Evolutionary conservation across 2,329 filamentous ascomycete genomes (phyloP).

Genomic region (Scytalidium sp.): DNA sequence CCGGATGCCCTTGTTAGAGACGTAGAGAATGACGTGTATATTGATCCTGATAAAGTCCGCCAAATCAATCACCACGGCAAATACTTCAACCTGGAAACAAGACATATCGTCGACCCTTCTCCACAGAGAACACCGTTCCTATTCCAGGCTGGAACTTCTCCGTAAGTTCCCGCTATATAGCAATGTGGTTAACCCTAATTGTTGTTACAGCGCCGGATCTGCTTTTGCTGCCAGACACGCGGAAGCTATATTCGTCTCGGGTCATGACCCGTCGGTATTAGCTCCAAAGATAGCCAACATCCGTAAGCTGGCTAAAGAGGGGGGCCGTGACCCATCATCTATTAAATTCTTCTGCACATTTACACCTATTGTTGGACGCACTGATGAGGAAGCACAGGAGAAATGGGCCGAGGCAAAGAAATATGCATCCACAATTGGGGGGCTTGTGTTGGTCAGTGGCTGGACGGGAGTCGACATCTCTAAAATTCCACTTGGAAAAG

Average conservation of each 20-base stretch:
- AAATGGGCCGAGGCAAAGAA: conserved; percentile 60
- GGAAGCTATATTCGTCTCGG: conserved; percentile 67
- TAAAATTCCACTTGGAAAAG: conserved; percentile 54
- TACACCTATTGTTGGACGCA: conserved; percentile 62
- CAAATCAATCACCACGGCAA: conserved; percentile 64
- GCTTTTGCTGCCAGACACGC: conserved; percentile 66
- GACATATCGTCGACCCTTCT: conserved; percentile 62
- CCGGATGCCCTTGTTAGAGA: conserved; percentile 63
- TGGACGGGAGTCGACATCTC: conserved; percentile 69
- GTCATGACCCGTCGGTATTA: conserved; percentile 57
- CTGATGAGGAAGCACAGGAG: conserved; percentile 61
- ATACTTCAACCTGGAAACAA: conserved; percentile 59
- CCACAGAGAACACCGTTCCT: conserved; percentile 68
- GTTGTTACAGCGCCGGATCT: conserved; percentile 53
- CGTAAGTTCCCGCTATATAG: conserved; percentile 47
- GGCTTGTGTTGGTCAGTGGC: conserved; percentile 66
- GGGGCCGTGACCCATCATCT: conserved; percentile 54
- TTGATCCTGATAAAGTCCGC: conserved; percentile 52
- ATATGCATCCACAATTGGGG: conserved; percentile 63
- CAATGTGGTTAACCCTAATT: conserved; percentile 43
- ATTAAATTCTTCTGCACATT: conserved; percentile 68
- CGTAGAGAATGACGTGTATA: conserved; percentile 55
- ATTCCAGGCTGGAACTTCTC: conserved; percentile 68
- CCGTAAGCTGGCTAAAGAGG: conserved; percentile 47
- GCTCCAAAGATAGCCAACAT: conserved; percentile 61